Base-by-base conservation (phyloP, 768 basidiomycete species). In the Hygrophoropsis aurantiaca region DNA sequence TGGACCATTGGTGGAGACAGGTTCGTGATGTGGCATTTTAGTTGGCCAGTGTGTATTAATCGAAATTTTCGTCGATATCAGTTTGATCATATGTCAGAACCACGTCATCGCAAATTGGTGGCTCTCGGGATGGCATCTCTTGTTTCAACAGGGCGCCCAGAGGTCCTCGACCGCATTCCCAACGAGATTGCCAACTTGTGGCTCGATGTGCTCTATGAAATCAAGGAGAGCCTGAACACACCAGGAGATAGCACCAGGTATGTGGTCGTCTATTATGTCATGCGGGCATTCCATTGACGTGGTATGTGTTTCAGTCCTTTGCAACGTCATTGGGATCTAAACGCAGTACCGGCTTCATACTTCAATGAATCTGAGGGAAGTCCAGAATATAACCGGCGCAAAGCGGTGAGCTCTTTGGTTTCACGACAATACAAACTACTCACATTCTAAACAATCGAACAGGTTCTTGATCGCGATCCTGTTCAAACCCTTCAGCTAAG, bases 1-100 rank as follows among this genome's bases (percentile, higher is more conserved):
- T 94, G 42, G 82, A 90, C 55, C 84, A 87, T 52, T 93, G 89
- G 84, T 88, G 87, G 81, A 80, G 80, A 33, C 85, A 85, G 62
- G 90, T 87, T 63, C 51, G 73, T 69, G n/a, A 10, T 34, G 38
- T 15, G 39, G 38, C 23, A 37, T 27, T 23, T n/a, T 24, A n/a
- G 55, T 15, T 21, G 18, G 4, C 37, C 40, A 20, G n/a, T 23
- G 43, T 11, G 21, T 11, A 19, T 19, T 34, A 19, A 39, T 32
- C 37, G 50, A 10, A 45, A 42, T 42, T 47, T 15, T 51, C 18
- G 36, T 20, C 21, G 8, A 21, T 15, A 15, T 33, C 56, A 95
- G 93, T 91, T 94, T 61, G 93, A 95, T 64, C 87, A 85, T 60
- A 88, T 94, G 82, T 87, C 87, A 13, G 89, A 94, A 61, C 84